phyloP scores from a whole-genome alignment of 73 alveolate species.

The Loxodes magnus region DNA sequence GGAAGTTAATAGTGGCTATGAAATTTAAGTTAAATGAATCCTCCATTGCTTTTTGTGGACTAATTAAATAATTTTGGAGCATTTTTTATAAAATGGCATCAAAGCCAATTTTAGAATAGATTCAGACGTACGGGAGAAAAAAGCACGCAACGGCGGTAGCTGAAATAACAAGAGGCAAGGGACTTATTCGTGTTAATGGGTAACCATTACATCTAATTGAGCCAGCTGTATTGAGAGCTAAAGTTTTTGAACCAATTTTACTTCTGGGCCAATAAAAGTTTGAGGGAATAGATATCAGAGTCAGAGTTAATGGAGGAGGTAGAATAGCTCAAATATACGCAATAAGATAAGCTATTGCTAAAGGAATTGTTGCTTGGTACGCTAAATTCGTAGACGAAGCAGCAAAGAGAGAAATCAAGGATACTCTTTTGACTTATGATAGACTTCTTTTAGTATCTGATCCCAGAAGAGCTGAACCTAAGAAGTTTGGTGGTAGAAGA shows the following conservation, averaged over 20 bases:
- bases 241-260: constrained; percentile 72
- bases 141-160: constrained; percentile 86
- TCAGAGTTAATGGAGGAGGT: constrained; percentile 85
- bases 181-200: constrained; percentile 71
- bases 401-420: constrained; percentile 62
- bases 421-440: constrained; percentile 65
- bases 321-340: constrained; percentile 68
- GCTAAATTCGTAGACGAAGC: constrained; percentile 79
- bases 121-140: constrained; percentile 78
- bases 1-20: no score
- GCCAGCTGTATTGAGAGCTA: constrained; percentile 66
- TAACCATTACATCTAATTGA: constrained; percentile 69
- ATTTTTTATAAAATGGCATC: no score
- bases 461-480: constrained; percentile 84
- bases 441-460: constrained; percentile 73
- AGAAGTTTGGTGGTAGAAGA: constrained; percentile 89
- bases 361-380: constrained; percentile 69
- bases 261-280: constrained; percentile 69
- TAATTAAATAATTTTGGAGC: no score
- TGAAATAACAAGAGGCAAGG: constrained; percentile 58
- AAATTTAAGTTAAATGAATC: no score
- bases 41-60: no score
- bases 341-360: constrained; percentile 83
- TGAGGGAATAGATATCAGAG: constrained; percentile 61
- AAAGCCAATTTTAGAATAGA: constrained; percentile 30